Percentiles rank a stretch among this genome's conserved stretches.
phyloP scores from a whole-genome alignment of 2,329 filamentous ascomycete species.

The Botrytis byssoidea region DNA sequence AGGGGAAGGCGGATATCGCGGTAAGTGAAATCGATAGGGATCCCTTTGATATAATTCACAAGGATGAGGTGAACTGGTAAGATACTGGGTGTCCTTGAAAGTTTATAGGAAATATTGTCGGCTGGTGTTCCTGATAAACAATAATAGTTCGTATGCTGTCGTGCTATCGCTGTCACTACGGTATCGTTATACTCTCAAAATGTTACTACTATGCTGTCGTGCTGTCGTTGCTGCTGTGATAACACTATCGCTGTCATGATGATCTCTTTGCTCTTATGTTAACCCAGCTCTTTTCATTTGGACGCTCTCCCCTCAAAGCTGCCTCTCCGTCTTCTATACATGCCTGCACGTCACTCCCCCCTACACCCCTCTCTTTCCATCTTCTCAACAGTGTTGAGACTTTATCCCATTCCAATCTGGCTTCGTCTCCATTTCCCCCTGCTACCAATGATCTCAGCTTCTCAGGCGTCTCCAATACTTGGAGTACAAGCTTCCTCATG shows the following conservation, averaged over 20 bases:
- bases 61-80: conserved; percentile 20
- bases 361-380: conserved; percentile 39
- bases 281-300: conserved; percentile 31
- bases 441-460: conserved; percentile 57
- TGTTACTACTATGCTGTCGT: not conserved
- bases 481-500: conserved; percentile 29
- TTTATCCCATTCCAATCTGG: conserved; percentile 46
- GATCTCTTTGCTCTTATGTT: conserved; percentile 25
- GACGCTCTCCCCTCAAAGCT: conserved; percentile 35
- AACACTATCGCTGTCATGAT: conserved; percentile 23
- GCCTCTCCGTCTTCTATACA: conserved; percentile 40
- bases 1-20: conserved; percentile 63
- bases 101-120: not conserved
- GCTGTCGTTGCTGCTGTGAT: not conserved
- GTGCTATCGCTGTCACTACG: not conserved
- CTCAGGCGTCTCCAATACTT: conserved; percentile 34
- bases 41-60: conserved; percentile 73
- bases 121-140: not conserved
- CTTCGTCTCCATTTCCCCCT: conserved; percentile 62
- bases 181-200: not conserved
- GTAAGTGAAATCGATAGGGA: conserved; percentile 81
- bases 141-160: not conserved
- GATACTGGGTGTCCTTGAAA: conserved; percentile 10
- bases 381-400: conserved; percentile 32
- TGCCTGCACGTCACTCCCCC: conserved; percentile 36